Conservation (phyloP, 1,284 basidiomycete genomes). For the Leccinum fuscescens region DNA sequence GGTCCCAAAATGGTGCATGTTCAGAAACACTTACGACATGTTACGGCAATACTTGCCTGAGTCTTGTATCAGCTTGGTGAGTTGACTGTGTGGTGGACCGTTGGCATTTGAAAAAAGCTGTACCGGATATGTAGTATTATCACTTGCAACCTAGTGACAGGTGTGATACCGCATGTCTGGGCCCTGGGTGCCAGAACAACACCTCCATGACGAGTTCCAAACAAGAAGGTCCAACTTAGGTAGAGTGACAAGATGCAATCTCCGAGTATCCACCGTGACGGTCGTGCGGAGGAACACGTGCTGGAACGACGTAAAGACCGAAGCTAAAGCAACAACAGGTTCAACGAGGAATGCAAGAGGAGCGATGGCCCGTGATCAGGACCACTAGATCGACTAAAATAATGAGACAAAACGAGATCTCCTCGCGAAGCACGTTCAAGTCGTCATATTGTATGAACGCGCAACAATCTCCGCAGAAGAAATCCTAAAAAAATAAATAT, state of each 20-base stretch:
- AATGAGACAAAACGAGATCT: not conserved
- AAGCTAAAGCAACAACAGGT: not conserved
- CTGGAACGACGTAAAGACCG: not conserved
- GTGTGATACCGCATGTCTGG: not conserved
- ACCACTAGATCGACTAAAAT: not conserved
- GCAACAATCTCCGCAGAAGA: not conserved
- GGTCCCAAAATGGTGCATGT: not conserved
- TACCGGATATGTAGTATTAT: not conserved
- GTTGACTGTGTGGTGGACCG: not conserved
- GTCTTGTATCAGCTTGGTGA: not conserved
- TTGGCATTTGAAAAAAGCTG: not conserved
- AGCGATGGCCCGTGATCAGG: not conserved
- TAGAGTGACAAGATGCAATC: not conserved
- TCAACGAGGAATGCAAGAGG: not conserved
- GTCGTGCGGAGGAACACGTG: not conserved
- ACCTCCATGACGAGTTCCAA: not conserved
- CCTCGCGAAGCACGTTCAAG: not conserved
- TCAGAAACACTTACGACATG: not conserved
- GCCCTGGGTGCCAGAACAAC: not conserved
- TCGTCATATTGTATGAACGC: not conserved
- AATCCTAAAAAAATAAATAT: not conserved
- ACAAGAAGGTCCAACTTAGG: not conserved
- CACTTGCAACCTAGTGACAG: not conserved
- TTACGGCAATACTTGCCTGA: not conserved
- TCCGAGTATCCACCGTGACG: not conserved